Base-by-base conservation (phyloP, 2,329 filamentous ascomycete species). In the Sordariomycetes sp. region DNA sequence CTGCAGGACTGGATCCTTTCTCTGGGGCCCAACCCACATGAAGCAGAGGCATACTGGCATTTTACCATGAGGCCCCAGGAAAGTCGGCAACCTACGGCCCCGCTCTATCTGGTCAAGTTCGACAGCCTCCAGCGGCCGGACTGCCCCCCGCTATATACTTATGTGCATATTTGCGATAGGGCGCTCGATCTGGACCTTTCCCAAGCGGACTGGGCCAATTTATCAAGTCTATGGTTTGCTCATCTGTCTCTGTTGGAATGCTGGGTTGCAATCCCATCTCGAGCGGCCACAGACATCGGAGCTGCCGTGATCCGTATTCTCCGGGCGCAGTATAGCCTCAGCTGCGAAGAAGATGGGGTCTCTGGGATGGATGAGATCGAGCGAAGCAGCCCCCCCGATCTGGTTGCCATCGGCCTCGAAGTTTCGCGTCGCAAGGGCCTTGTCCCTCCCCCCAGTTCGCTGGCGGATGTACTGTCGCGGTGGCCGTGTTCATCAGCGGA, bases 171-270 rank as follows among this genome's bases (percentile, higher is more conserved):
- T n/a, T n/a, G n/a, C n/a, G n/a, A n/a, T n/a, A 24, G 21, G 8
- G 8, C 8, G n/a, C 21, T 8, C 8, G 21, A 24, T 24, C 21
- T 8, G 21, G 8, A 24, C 8, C 21, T 11, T 29, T 21, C 18
- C 26, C 21, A 25, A 29, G 20, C 25, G 20, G n/a, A 33, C 21
- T 15, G 19, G 32, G 21, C 16, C 24, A 24, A 15, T 17, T 25
- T 34, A n/a, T 17, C 29, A 16, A 23, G 23, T 16, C n/a, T 34
- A 12, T 34, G 33, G 33, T 29, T 34, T 21, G 32, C 36, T 1
- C 40, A 42, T 17, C 10, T 28, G 3, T 34, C 33, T 15, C 21
- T 42, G 10, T 29, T 41, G 20, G 38, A 42, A 27, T 34, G 21
- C 17, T 28, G 30, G 8, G 29, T 39, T 3, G 17, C 16, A 6